phyloP scores from a whole-genome alignment of 768 basidiomycete genomes.

The Lactarius akahatsu region DNA sequence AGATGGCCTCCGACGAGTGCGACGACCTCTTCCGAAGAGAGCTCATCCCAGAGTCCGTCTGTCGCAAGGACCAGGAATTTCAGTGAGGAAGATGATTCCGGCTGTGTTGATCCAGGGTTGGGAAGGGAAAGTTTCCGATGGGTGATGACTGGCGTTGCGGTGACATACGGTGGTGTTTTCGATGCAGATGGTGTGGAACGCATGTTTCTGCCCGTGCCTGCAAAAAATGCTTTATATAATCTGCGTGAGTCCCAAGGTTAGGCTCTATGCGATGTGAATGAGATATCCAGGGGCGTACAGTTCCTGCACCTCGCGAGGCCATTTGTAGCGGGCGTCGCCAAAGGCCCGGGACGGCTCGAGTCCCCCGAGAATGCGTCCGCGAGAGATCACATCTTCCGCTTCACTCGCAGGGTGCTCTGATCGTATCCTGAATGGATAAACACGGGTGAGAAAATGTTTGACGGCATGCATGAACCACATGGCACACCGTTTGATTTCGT shows the following conservation, averaged over 20 bases:
- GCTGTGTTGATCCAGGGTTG: constrained; percentile 33
- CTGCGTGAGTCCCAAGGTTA: constrained; percentile 35
- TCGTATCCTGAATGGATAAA: constrained; percentile 53
- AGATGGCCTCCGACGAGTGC: constrained; percentile 83
- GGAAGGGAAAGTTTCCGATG: constrained; percentile 67
- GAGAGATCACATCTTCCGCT: constrained; percentile 65
- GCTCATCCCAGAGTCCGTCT: constrained; percentile 59
- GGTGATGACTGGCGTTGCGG: constrained; percentile 76
- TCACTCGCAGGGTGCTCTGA: constrained; percentile 83
- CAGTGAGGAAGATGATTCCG: constrained; percentile 39
- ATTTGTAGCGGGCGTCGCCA: constrained; percentile 89
- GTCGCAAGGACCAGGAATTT: constrained; percentile 90
- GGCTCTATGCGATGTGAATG: neutral
- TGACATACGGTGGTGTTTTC: constrained; percentile 94
- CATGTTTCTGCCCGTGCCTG: constrained; percentile 57
- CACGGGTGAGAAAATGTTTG: constrained; percentile 4
- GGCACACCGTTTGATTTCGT: constrained; percentile 75
- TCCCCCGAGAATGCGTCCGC: constrained; percentile 83
- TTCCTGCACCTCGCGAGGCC: constrained; percentile 71
- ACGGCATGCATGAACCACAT: neutral
- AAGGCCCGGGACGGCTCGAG: constrained; percentile 87
- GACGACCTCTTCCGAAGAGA: constrained; percentile 79
- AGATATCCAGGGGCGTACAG: constrained; percentile 46
- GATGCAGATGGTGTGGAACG: constrained; percentile 60
- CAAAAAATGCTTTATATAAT: constrained; percentile 64